Evolutionary conservation across 148 eudicot species (phyloP), one percentile per base, ranked within the genome.

Genomic region (Chenopodium berlandieri): DNA sequence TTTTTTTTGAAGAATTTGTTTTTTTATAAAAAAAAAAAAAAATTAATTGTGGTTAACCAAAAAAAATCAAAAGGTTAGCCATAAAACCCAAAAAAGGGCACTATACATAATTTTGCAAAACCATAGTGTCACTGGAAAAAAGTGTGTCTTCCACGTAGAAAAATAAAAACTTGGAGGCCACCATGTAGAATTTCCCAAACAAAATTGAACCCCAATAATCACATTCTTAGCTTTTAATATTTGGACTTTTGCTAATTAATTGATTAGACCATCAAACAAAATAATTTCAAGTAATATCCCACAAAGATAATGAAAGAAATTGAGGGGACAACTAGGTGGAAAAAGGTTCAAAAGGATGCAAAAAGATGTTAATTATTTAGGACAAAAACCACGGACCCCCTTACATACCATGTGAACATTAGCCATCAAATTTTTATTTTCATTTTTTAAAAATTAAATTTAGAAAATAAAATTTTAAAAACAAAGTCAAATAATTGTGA

Each of bases 361-460:
- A 79, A 71, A 80, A 64, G 71, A n/a, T 56, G 66, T 44, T 32
- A 80, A 80, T 73, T 60, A 10, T 79, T 54, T 32, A 71, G 66
- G 76, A 56, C 76, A 56, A 79, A 70, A 79, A 52, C 19, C 60
- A 73, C 50, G 82, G 77, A 58, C 77, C 82, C 77, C 82, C 76
- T 40, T 48, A 80, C 34, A 74, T 6, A 48, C 82, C 82, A 80
- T 80, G 82, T 80, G 82, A 72, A 2, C 67, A 40, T 80, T 13
- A 80, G 76, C 77, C 76, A 40, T 34, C 19, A 46, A 46, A 1
- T 22, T 20, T 58, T 23, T 5, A 75, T 56, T 20, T 30, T 6
- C 7, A 6, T 40, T 40, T 40, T 40, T 5, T 40, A 47, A 20
- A 20, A 4, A 3, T 2, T 1, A 62, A 20, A 23, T 1, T 22